Evolutionary conservation across 768 basidiomycete species (phyloP).

Genomic region (Lactarius tabidus): DNA sequence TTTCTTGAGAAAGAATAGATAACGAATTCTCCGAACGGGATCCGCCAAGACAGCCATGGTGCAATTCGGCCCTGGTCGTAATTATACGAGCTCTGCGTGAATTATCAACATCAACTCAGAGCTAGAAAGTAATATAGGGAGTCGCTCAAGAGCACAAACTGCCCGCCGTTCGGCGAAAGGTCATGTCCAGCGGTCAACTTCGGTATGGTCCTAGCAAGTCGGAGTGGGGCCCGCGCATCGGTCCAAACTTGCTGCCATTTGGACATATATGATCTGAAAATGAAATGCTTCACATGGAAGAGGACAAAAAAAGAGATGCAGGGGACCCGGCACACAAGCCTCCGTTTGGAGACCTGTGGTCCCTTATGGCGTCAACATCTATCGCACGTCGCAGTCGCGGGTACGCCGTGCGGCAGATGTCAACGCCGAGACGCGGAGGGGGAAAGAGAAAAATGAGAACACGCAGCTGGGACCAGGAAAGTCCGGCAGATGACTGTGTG

Average conservation of each 20-base stretch:
- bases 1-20: neutral
- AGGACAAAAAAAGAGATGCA: neutral
- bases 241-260: neutral
- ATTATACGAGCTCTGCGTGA: neutral
- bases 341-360: slow-evolving; percentile 6
- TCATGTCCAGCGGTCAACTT: neutral
- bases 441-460: neutral
- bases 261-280: slow-evolving; percentile 6
- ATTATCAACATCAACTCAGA: neutral
- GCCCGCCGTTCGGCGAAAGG: neutral
- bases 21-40: neutral
- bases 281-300: slow-evolving; percentile 12
- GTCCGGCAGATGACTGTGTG: neutral
- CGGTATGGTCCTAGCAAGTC: neutral
- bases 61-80: neutral
- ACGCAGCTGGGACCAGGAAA: slow-evolving; percentile 15
- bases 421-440: slow-evolving; percentile 14
- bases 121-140: neutral
- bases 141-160: neutral
- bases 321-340: slow-evolving; percentile 11
- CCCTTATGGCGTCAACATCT: slow-evolving; percentile 10
- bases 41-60: neutral
- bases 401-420: slow-evolving; percentile 7
- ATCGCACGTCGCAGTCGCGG: slow-evolving; percentile 21
- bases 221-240: neutral